phyloP scores from a whole-genome alignment of 768 basidiomycete species.

The Pleurotus tuber-regium region DNA sequence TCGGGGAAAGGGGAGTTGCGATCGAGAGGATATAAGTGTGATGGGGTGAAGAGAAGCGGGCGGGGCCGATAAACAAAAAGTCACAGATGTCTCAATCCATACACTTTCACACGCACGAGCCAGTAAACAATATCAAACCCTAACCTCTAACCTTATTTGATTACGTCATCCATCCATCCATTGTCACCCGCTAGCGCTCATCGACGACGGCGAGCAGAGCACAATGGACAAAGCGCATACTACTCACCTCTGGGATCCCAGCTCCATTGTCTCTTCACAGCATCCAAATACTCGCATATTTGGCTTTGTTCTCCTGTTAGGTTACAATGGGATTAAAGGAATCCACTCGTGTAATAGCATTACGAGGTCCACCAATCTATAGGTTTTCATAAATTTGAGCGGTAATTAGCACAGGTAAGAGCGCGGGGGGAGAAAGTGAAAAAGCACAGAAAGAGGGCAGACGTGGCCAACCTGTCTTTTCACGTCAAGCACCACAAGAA shows the following conservation, averaged over 20 bases:
- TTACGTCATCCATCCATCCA: not conserved
- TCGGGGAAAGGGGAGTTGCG: conserved; percentile 32
- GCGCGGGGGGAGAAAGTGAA: not conserved
- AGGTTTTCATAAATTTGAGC: too few relatives aligned
- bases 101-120: conserved; percentile 45
- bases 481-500: conserved; percentile 5
- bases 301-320: not conserved
- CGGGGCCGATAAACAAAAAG: conserved; percentile 33
- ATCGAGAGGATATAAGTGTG: conserved; percentile 45
- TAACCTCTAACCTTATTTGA: conserved; percentile 9
- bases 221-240: conserved; percentile 4
- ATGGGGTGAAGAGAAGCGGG: conserved; percentile 40
- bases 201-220: not conserved
- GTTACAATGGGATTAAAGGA: too few relatives aligned
- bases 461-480: conserved; percentile 3
- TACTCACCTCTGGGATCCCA: not conserved
- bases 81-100: conserved; percentile 15
- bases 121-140: conserved; percentile 30
- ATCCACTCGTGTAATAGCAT: too few relatives aligned
- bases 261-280: too few relatives aligned
- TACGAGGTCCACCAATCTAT: too few relatives aligned
- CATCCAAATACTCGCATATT: too few relatives aligned
- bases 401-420: not conserved
- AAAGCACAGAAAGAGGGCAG: not conserved
- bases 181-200: not conserved